A percentile compares a stretch with the other conserved stretches of the same genome.
Conservation (phyloP, 345 rosid species). For the Acer campestre region DNA sequence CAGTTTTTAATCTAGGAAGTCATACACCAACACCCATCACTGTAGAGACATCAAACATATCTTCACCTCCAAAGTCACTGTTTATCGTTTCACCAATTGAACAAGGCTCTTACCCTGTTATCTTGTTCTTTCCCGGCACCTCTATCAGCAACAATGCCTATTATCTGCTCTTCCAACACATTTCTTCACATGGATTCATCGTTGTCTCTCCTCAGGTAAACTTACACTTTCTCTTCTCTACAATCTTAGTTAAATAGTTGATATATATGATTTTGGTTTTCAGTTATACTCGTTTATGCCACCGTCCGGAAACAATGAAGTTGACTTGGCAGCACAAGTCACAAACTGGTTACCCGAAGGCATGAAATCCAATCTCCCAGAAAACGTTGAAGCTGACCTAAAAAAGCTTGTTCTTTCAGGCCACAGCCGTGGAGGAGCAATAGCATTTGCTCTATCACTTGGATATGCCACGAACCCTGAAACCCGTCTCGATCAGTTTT, state of each 20-base stretch:
- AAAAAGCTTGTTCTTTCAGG: slow-evolving; percentile 32
- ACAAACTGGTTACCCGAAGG: slow-evolving; percentile 34
- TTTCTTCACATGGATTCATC: slow-evolving; percentile 51
- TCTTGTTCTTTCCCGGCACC: slow-evolving; percentile 44
- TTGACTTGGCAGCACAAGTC: slow-evolving; percentile 30
- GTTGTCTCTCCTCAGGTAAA: slow-evolving; percentile 54
- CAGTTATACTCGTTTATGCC: slow-evolving; percentile 20
- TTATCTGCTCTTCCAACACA: slow-evolving; percentile 29
- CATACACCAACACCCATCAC: background rate
- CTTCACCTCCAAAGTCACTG: slow-evolving; percentile 34
- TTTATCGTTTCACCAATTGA: slow-evolving; percentile 31
- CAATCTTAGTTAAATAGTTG: background rate
- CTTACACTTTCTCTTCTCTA: background rate
- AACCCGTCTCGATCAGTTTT: background rate
- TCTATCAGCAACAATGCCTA: slow-evolving; percentile 28
- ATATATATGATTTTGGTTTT: background rate
- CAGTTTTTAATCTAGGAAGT: slow-evolving; percentile 13
- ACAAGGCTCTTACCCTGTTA: slow-evolving; percentile 33
- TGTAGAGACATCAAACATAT: background rate
- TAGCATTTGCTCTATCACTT: slow-evolving; percentile 39
- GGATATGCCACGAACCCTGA: slow-evolving; percentile 16
- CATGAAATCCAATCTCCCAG: slow-evolving; percentile 22
- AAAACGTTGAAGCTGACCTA: slow-evolving; percentile 17
- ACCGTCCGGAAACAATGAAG: slow-evolving; percentile 27
- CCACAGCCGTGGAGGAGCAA: slow-evolving; percentile 48